These are phyloP conservation scores for Caloboletus inedulis DNA, from an alignment of 1,284 basidiomycete species.

Conservation along the genomic window DNA sequence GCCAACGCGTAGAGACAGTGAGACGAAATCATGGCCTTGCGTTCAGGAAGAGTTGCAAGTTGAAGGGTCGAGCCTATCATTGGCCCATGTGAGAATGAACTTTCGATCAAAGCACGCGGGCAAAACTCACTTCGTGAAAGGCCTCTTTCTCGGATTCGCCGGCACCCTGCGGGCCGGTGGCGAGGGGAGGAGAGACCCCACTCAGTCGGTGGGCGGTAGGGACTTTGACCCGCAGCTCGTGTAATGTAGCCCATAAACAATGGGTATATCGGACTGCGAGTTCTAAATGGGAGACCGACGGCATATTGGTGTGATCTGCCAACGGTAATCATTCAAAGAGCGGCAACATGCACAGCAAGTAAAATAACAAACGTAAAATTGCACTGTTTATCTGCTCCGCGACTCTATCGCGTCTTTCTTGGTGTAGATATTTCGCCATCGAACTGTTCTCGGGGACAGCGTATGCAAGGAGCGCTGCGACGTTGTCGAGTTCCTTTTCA, in stretches of 20 bases:
- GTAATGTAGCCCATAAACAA: constrained; percentile 52
- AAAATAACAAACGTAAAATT: constrained; percentile 62
- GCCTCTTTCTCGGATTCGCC: constrained; percentile 30
- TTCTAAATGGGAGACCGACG: constrained; percentile 59
- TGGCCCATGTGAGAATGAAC: neutral
- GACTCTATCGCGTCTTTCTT: constrained; percentile 70
- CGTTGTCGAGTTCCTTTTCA: constrained; percentile 64
- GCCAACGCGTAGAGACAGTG: neutral
- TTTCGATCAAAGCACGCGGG: neutral
- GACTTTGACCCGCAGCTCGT: constrained; percentile 46
- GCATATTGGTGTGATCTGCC: constrained; percentile 50
- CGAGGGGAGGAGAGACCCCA: constrained; percentile 25
- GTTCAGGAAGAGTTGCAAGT: constrained; percentile 50
- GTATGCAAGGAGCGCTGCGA: constrained; percentile 76
- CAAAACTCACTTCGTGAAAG: constrained; percentile 22
- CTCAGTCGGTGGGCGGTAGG: constrained; percentile 45
- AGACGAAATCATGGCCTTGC: constrained; percentile 34
- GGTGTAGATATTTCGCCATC: constrained; percentile 66
- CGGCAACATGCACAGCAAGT: neutral
- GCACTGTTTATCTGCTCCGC: constrained; percentile 86
- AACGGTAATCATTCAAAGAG: constrained; percentile 4
- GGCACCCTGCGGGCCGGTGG: constrained; percentile 3
- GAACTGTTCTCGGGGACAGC: constrained; percentile 66
- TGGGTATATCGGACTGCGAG: constrained; percentile 58
- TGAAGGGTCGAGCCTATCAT: constrained; percentile 42